Evolutionary conservation across 2,329 filamentous ascomycete species (phyloP).

Genomic region (Botrytis hyacinthi): DNA sequence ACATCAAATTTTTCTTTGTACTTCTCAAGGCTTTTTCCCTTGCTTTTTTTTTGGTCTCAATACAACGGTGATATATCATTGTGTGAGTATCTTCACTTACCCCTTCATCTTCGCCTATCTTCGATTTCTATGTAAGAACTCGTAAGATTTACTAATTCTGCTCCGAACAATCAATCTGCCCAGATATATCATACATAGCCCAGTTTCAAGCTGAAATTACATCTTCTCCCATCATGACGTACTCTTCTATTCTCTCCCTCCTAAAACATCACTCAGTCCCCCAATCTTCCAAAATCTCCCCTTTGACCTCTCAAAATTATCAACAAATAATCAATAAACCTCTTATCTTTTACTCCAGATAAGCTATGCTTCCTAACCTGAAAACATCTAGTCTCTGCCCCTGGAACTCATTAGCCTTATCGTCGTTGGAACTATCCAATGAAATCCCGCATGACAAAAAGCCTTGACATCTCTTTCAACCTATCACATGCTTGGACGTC

Average conservation of each 20-base stretch:
- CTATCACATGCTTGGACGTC: not conserved
- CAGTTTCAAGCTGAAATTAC: not conserved
- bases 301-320: conserved; percentile 15
- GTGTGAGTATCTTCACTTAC: not conserved
- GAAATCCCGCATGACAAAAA: not conserved
- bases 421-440: not conserved
- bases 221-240: conserved; percentile 1
- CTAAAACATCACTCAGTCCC: not conserved
- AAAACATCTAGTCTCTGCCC: not conserved
- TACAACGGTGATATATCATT: not conserved
- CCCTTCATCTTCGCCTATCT: conserved; percentile 4
- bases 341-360: conserved; percentile 12
- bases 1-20: not conserved
- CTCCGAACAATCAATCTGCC: not conserved
- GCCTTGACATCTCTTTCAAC: not conserved
- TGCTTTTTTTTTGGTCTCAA: not conserved
- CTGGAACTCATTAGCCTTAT: conserved; percentile 10
- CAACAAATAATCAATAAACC: conserved; percentile 5
- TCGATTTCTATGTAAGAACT: not conserved
- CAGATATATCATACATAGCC: not conserved
- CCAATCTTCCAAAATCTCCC: not conserved
- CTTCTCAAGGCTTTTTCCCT: not conserved
- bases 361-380: not conserved
- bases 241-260: not conserved
- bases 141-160: not conserved